Evolutionary conservation across 495 filamentous ascomycete species (phyloP), one percentile per base, ranked within the genome.

Genomic region (Podospora conica): DNA sequence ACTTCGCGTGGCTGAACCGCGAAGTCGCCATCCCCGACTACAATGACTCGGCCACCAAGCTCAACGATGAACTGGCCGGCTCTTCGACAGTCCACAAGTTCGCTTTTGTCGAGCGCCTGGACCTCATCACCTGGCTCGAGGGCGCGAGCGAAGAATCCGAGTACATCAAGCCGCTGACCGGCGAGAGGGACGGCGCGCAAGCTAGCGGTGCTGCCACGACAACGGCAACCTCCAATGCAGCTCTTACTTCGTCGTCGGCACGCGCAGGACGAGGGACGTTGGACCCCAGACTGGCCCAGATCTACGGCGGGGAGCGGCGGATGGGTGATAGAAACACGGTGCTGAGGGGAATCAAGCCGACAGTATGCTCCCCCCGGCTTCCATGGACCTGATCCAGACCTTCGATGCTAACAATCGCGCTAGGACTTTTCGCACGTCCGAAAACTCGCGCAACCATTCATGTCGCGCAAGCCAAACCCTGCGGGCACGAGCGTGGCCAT

Each of bases 381-480:
- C 33, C 3, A 24, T 21, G 20, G 24, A 29, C 29, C 10, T 1
- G 29, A 3, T 18, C 22, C 54, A 53, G 25, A 9, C 12, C 11
- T 2, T 27, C 24, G 23, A 25, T 31, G 48, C 48, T 63, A 25
- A 63, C 27, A 24, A 20, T 15, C n/a, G 22, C 4, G 63, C 24
- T n/a, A 98, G 92, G 95, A 98, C 76, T 98, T 98, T 79, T 93
- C 92, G 28, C 88, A 93, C 75, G 90, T 97, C 64, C 91, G 94
- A 68, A 97, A 97, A 79, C 84, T 88, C 66, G 89, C 92, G 33
- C 85, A 88, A 70, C 79, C 85, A 57, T 96, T 97, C 81, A 87
- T 96, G 73, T 83, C 84, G 29, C 88, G 89, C 75, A 85, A 80
- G 65, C 78, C 77, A 56, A 75, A 69, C 69, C 68, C 73, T 25